These are phyloP conservation scores for Fusarium buharicum DNA, from an alignment of 2,329 filamentous ascomycete species.

Conservation along the genomic window DNA sequence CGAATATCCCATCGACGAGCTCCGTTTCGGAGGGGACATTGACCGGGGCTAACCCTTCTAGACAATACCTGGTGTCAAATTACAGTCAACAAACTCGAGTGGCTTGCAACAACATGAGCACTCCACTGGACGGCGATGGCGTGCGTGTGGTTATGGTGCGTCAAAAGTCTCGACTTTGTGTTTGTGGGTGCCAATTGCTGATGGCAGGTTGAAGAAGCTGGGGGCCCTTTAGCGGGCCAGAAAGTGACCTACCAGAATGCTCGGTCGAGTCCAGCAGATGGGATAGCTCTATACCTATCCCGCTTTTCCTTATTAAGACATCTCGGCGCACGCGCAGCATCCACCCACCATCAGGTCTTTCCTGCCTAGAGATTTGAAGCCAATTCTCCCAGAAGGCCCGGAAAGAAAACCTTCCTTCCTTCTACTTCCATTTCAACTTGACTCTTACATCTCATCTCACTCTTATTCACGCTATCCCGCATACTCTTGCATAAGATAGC, in stretches of 20 bases:
- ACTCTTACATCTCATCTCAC: constrained; percentile 26
- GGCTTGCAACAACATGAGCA: neutral
- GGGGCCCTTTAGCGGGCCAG: constrained; percentile 27
- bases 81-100: neutral
- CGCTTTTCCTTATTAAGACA: constrained; percentile 32
- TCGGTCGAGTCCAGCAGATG: constrained; percentile 10
- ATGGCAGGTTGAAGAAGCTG: constrained; percentile 25
- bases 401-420: constrained; percentile 41
- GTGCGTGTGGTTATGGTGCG: constrained; percentile 36
- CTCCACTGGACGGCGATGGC: constrained; percentile 31
- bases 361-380: constrained; percentile 34
- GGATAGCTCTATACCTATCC: constrained; percentile 24
- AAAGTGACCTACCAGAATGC: constrained; percentile 33
- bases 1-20: neutral
- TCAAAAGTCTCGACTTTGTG: constrained; percentile 35
- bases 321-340: constrained; percentile 26
- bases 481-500: constrained; percentile 1
- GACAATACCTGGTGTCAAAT: constrained; percentile 20
- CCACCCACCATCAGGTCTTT: constrained; percentile 25
- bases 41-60: constrained; percentile 5
- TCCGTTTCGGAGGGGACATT: constrained; percentile 6
- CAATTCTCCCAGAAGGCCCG: constrained; percentile 29
- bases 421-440: constrained; percentile 16
- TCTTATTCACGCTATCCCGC: constrained; percentile 6
- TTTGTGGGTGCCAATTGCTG: constrained; percentile 30